These are phyloP conservation scores for Hordeum pubiflorum DNA, from an alignment of 202 grass and related monocot genomes.

Conservation along the genomic window DNA sequence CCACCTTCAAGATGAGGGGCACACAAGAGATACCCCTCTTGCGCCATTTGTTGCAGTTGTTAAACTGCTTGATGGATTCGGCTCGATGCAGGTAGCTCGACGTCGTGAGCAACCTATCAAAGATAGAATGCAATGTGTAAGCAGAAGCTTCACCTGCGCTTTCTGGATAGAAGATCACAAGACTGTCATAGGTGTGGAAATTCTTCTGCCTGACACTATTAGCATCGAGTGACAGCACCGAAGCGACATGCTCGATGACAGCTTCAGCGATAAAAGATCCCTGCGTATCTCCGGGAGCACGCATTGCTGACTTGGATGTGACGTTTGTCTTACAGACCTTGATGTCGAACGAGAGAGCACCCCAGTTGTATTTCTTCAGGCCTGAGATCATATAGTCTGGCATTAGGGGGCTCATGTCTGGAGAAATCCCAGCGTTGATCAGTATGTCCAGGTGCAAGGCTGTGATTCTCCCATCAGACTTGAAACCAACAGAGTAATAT, in stretches of 20 bases:
- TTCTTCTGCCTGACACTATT: conserved; percentile 51
- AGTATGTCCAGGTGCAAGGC: conserved; percentile 52
- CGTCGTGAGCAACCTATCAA: conserved; percentile 34
- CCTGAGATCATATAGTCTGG: conserved; percentile 29
- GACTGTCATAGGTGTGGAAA: conserved; percentile 54
- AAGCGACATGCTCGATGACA: conserved; percentile 68
- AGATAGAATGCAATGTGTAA: conserved; percentile 68
- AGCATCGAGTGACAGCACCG: conserved; percentile 35
- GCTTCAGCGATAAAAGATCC: conserved; percentile 73
- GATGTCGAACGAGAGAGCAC: conserved; percentile 64
- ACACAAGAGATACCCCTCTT: conserved; percentile 63
- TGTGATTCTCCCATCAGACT: conserved; percentile 62
- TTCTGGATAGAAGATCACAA: conserved; percentile 43
- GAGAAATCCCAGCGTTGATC: conserved; percentile 65
- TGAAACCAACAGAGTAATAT: conserved; percentile 68
- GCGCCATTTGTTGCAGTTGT: conserved; percentile 49
- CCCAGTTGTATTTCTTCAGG: conserved; percentile 80
- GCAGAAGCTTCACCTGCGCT: conserved; percentile 35
- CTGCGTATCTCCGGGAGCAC: conserved; percentile 66
- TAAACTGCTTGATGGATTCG: conserved; percentile 41
- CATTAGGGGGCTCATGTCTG: conserved; percentile 43
- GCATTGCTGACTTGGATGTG: conserved; percentile 65
- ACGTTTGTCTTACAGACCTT: conserved; percentile 71
- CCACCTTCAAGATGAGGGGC: conserved; percentile 39
- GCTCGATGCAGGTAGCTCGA: conserved; percentile 39